Evolutionary conservation across 2,329 filamentous ascomycete genomes (phyloP), one percentile per base, ranked within the genome.

Genomic region (Aspergillus brunneoviolaceus): DNA sequence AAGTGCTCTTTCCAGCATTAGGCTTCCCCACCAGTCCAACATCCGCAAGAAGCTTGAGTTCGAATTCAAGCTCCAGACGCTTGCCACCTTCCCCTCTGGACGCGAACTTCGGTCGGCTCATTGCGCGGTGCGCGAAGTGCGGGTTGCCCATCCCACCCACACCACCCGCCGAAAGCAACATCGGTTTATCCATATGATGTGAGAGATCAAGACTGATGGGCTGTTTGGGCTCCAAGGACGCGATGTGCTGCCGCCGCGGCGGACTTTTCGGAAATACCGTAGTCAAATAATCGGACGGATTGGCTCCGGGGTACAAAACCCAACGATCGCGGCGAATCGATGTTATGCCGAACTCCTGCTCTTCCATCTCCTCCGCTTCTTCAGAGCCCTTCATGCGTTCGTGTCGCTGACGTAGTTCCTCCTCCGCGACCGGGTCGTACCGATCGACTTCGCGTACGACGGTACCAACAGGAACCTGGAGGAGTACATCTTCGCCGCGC

Each of bases 1-100:
- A 83, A 0, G 95, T 98, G 72, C 91, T 96, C 78, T 99, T 99
- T 9, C 95, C 95, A 4, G 94, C 95, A 74, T 99, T 99, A 1
- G 95, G 95, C 16, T 98, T 85, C 0, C 95, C 95, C 16, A 99
- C 95, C 2, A 99, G 84, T 0, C 95, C 95, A 7, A 99, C 89
- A 76, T 99, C 95, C 5, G 95, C 95, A 47, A 99, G 87, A 10
- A 99, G 85, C 81, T 97, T 98, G 63, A 99, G 84, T 75, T 99
- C 95, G 14, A 99, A 84, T 72, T 96, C 88, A 39, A 99, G 79
- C 51, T 88, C 87, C 70, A 99, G 81, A 45, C 85, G 88, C 69
- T 95, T 86, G 42, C 91, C 90, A 12, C 85, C 82, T 66, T 96
- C 91, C 48, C 95, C 95, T 66, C 87, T 90, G 1, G 92, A 96